phyloP scores from a whole-genome alignment of 2,329 filamentous ascomycete genomes.

The Diaporthe eres region DNA sequence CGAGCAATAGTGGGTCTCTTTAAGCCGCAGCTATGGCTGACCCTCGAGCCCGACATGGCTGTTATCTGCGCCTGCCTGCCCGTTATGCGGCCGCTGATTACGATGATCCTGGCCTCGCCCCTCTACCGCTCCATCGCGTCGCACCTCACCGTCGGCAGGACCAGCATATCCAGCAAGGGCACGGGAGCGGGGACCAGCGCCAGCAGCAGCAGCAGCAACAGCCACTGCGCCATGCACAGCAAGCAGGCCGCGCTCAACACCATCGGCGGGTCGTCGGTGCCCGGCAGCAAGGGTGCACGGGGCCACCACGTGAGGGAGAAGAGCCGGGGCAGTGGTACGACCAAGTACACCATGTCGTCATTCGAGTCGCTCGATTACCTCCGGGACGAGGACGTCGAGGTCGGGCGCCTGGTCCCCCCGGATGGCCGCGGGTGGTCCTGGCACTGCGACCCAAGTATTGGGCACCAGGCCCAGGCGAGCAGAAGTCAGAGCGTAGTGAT shows the following conservation, averaged over 20 bases:
- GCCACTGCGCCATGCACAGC: background rate
- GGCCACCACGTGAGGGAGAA: background rate
- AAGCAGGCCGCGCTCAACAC: conserved; percentile 11
- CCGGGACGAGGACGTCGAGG: conserved; percentile 8
- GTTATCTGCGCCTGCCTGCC: conserved; percentile 27
- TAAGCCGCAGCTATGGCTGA: conserved; percentile 13
- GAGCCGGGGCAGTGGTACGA: background rate
- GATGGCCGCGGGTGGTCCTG: conserved; percentile 16
- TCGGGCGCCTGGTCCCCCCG: conserved; percentile 9
- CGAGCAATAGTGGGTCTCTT: background rate
- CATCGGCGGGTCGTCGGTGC: conserved; percentile 10
- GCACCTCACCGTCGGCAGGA: conserved; percentile 3
- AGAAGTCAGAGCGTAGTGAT: conserved; percentile 15
- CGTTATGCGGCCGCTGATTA: conserved; percentile 3
- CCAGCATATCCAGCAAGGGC: background rate
- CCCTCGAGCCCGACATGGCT: conserved; percentile 23
- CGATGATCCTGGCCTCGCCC: background rate
- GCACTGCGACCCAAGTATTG: background rate
- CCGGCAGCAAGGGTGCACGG: background rate
- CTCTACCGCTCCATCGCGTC: conserved; percentile 20
- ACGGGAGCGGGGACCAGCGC: background rate
- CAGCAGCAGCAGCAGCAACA: background rate
- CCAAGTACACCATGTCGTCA: conserved; percentile 4
- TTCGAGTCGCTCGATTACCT: conserved; percentile 7
- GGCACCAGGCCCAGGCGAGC: conserved; percentile 9